A percentile compares a stretch with the other conserved stretches of the same genome.
These are phyloP conservation scores for Alloteropsis angusta DNA, from an alignment of 202 grass and related monocot species.

Conservation along the genomic window DNA sequence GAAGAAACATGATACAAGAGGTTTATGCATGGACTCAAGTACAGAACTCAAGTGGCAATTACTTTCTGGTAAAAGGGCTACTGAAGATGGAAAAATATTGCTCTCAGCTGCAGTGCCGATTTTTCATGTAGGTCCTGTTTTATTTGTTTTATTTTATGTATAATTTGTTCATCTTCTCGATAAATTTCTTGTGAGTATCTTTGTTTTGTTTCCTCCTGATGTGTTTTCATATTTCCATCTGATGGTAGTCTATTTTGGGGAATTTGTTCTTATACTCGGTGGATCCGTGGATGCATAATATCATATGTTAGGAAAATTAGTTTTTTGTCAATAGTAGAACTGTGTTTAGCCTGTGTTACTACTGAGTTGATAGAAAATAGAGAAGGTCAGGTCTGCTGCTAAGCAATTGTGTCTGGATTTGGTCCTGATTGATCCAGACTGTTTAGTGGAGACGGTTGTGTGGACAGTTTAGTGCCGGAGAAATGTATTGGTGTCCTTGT, in stretches of 20 bases:
- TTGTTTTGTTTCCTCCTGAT: background rate
- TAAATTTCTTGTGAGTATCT: background rate
- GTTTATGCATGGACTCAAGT: conserved; percentile 29
- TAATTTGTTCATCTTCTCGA: background rate
- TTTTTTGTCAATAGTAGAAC: background rate
- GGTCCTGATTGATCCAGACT: background rate
- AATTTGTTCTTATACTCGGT: background rate
- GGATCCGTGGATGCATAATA: background rate
- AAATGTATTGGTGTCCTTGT: background rate
- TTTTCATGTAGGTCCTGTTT: conserved; percentile 65
- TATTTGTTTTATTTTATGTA: too few species aligned
- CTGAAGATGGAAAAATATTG: conserved; percentile 54
- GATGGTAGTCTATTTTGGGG: background rate
- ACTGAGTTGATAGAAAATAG: background rate
- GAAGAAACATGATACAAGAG: conserved; percentile 48
- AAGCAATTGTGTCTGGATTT: background rate
- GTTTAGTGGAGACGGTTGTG: background rate
- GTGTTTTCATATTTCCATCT: background rate
- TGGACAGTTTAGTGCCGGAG: background rate
- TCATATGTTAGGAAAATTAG: background rate
- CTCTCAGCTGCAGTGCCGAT: conserved; percentile 74
- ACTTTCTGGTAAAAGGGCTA: conserved; percentile 62
- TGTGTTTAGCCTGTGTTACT: background rate
- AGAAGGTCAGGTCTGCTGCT: background rate
- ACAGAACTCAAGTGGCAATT: conserved; percentile 71